phyloP scores from a whole-genome alignment of 257 asterid genomes.

The Ligustrum vulgare region DNA sequence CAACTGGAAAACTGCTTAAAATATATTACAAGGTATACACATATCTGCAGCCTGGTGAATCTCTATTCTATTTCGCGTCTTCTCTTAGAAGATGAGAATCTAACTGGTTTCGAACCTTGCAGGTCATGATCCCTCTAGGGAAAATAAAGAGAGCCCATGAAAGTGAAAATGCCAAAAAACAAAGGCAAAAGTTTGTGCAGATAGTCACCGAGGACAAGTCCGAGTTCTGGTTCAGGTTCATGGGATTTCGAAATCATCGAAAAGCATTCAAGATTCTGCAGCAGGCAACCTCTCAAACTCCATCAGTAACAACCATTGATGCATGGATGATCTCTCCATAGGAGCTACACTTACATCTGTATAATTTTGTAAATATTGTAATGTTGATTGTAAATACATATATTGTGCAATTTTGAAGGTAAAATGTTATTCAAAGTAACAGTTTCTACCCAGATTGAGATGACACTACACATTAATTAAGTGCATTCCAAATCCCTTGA shows the following conservation, averaged over 20 bases:
- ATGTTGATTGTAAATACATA: no score
- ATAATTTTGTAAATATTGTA: not conserved
- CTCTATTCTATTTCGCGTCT: not conserved
- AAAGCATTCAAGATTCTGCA: slow-evolving; percentile 36
- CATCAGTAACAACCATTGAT: slow-evolving; percentile 1
- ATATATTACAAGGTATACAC: slow-evolving; percentile 36
- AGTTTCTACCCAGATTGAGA: no score
- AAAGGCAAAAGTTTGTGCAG: slow-evolving; percentile 25
- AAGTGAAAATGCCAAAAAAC: slow-evolving; percentile 30
- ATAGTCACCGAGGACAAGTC: slow-evolving; percentile 40
- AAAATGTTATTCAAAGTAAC: no score
- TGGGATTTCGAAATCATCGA: slow-evolving; percentile 48
- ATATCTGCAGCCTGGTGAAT: no score
- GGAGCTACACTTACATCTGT: not conserved
- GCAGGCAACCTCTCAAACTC: slow-evolving; percentile 32
- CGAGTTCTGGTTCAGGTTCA: slow-evolving; percentile 66
- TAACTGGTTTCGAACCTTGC: not conserved
- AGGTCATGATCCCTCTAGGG: not conserved
- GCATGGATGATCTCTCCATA: not conserved
- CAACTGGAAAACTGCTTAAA: slow-evolving; percentile 21
- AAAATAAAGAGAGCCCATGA: slow-evolving; percentile 32
- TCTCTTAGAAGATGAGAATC: not conserved
- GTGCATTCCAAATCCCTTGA: no score
- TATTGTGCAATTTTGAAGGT: no score
- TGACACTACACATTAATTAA: no score